Conservation (phyloP, 768 basidiomycete genomes). For the Sporobolomyces phaffii region DNA sequence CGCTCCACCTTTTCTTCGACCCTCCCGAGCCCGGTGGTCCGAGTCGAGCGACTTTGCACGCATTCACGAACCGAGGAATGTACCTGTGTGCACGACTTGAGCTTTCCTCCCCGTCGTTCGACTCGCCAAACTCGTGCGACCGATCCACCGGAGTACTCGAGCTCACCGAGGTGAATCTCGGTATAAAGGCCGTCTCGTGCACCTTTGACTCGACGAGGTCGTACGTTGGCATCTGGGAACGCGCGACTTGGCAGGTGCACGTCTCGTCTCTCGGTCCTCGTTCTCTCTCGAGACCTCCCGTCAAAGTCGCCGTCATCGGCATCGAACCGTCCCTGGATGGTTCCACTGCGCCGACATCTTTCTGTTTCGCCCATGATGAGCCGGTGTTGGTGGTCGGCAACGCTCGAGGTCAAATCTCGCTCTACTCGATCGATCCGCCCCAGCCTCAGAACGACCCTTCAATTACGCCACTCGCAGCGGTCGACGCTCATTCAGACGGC, state of each 20-base stretch:
- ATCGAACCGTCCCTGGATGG: background rate
- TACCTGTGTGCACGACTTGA: background rate
- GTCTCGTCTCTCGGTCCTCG: background rate
- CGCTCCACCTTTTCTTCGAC: background rate
- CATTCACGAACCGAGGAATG: slow-evolving; percentile 9
- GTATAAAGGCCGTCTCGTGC: background rate
- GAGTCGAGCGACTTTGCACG: background rate
- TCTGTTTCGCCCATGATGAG: background rate
- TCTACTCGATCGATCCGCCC: background rate
- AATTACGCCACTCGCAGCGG: too few species aligned
- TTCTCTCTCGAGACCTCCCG: background rate
- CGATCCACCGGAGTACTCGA: too few species aligned
- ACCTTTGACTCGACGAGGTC: background rate
- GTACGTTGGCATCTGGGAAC: slow-evolving; percentile 17
- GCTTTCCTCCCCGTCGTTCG: background rate
- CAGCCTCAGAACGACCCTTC: too few species aligned
- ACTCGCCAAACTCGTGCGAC: background rate
- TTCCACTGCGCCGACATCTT: background rate
- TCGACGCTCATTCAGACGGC: background rate
- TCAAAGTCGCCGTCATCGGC: background rate
- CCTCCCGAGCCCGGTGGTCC: background rate
- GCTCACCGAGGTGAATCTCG: background rate
- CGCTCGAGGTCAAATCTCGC: background rate
- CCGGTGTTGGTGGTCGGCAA: background rate
- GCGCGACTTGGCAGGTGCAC: background rate